phyloP scores from a whole-genome alignment of 352 stramenopile genomes.

The Phytopythium chamaehyphon region DNA sequence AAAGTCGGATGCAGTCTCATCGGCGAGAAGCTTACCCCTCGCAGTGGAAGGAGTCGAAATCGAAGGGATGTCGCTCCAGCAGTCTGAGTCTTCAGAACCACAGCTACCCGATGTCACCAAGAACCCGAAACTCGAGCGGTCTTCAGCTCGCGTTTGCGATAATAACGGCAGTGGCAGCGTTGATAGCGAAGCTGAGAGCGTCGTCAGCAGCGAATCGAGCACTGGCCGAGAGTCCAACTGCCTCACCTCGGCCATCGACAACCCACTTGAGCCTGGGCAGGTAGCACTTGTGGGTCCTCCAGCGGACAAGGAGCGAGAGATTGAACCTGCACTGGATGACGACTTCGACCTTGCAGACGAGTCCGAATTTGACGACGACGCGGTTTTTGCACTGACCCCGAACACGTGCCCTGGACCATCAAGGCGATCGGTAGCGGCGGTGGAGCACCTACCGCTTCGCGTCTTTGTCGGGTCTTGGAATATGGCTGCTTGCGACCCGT shows the following conservation, averaged over 20 bases:
- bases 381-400: conserved; percentile 27
- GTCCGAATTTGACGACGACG: conserved; percentile 19
- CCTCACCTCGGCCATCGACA: neutral
- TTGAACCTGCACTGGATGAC: neutral
- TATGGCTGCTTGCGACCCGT: conserved; percentile 64
- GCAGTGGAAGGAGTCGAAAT: neutral
- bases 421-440: no score
- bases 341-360: conserved; percentile 8
- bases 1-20: neutral
- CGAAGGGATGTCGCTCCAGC: neutral
- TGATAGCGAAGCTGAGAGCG: neutral
- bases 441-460: conserved; percentile 15
- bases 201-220: neutral
- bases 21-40: neutral
- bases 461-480: conserved; percentile 79
- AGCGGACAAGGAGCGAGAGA: neutral
- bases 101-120: neutral
- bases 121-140: neutral
- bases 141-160: neutral
- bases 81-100: neutral
- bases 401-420: conserved; percentile 22
- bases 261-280: neutral
- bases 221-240: neutral
- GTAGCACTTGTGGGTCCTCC: neutral
- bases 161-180: neutral